These are phyloP conservation scores for Hortiboletus flavorubellus DNA, from an alignment of 768 basidiomycete genomes.

Conservation along the genomic window DNA sequence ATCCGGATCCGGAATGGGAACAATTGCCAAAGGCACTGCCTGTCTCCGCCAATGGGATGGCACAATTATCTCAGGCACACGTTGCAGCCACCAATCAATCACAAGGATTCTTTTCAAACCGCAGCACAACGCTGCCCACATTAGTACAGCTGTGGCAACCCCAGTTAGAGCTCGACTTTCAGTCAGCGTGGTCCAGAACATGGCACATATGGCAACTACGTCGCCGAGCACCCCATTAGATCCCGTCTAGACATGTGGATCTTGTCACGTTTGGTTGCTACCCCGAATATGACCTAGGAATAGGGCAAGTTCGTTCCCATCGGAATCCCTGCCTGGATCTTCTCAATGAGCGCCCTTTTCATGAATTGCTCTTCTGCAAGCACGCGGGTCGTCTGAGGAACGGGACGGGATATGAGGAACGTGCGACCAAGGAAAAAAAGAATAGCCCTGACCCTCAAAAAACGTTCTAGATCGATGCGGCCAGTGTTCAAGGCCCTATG, in stretches of 20 bases:
- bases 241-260: constrained; percentile 24
- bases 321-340: constrained; percentile 67
- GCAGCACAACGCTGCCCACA: constrained; percentile 22
- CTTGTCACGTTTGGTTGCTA: constrained; percentile 24
- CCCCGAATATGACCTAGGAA: constrained; percentile 39
- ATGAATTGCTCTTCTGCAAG: constrained; percentile 96
- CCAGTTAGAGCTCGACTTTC: constrained; percentile 21
- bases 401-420: constrained; percentile 15
- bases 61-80: constrained; percentile 26
- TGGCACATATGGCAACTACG: constrained; percentile 36
- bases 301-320: constrained; percentile 42
- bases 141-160: constrained; percentile 18
- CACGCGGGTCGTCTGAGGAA: constrained; percentile 67
- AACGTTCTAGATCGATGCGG: constrained; percentile 90
- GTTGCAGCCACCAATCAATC: constrained; percentile 28
- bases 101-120: constrained; percentile 16
- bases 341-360: constrained; percentile 92
- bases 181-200: constrained; percentile 30
- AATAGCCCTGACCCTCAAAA: constrained; percentile 69
- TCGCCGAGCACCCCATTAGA: constrained; percentile 33
- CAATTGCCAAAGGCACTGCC: constrained; percentile 31
- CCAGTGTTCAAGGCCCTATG: constrained; percentile 90
- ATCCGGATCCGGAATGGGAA: constrained; percentile 32
- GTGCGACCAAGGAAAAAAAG: constrained; percentile 15
- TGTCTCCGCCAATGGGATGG: constrained; percentile 20